These are phyloP conservation scores for Rhodofomes roseus DNA, from an alignment of 1,284 basidiomycete species.

Conservation along the genomic window DNA sequence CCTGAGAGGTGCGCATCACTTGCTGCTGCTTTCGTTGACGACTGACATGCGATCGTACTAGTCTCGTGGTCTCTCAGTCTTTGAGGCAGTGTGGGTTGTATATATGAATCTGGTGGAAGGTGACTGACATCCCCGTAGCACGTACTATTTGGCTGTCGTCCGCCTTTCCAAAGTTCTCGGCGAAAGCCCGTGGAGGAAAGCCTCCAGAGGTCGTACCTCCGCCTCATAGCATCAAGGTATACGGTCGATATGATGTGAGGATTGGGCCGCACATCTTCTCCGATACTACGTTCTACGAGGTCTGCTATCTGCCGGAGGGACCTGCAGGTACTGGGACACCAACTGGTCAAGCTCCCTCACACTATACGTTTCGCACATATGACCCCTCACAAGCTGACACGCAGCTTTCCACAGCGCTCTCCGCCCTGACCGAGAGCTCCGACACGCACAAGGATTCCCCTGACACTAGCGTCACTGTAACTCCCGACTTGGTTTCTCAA, in stretches of 20 bases:
- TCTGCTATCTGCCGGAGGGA: constrained; percentile 42
- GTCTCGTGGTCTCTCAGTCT: constrained; percentile 54
- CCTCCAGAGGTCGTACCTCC: constrained; percentile 48
- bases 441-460: background rate
- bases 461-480: constrained; percentile 41
- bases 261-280: constrained; percentile 70
- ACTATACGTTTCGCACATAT: background rate
- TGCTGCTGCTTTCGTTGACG: background rate
- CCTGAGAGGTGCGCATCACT: constrained; percentile 52
- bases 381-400: background rate
- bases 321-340: background rate
- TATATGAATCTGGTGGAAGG: background rate
- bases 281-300: constrained; percentile 65
- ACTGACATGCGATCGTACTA: background rate
- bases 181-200: constrained; percentile 51
- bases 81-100: constrained; percentile 59
- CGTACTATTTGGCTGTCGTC: constrained; percentile 63
- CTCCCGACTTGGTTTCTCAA: constrained; percentile 52
- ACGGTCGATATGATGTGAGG: constrained; percentile 62
- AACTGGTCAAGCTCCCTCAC: background rate
- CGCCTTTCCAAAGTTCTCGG: constrained; percentile 71
- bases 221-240: constrained; percentile 57
- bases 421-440: constrained; percentile 4
- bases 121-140: constrained; percentile 37
- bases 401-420: background rate